phyloP scores from a whole-genome alignment of 2,329 filamentous ascomycete species.

The Ustulina deusta region DNA sequence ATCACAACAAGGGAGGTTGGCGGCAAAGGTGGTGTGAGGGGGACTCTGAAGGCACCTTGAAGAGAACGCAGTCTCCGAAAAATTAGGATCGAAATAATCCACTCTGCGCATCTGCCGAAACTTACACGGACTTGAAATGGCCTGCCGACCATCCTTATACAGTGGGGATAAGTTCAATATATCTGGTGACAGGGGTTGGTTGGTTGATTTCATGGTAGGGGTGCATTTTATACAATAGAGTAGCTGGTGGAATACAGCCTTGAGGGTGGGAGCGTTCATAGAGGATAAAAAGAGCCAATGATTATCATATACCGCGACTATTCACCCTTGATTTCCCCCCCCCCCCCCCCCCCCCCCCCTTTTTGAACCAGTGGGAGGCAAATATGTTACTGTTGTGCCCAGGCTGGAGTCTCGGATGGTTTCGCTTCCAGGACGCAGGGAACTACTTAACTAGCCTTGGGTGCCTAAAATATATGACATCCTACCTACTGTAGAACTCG shows the following conservation, averaged over 20 bases:
- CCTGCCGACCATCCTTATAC: slow-evolving; percentile 7
- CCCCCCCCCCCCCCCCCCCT: too few relatives aligned
- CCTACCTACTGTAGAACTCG: neutral
- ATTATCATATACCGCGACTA: slow-evolving; percentile 1
- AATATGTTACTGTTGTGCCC: too few relatives aligned
- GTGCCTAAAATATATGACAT: too few relatives aligned
- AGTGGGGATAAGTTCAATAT: slow-evolving; percentile 6
- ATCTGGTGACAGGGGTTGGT: slow-evolving; percentile 13
- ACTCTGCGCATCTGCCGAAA: neutral
- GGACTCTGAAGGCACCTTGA: slow-evolving; percentile 58
- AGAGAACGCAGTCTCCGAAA: neutral
- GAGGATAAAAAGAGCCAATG: slow-evolving; percentile 30
- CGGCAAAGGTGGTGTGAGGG: slow-evolving; percentile 84
- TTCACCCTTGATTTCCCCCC: too few relatives aligned
- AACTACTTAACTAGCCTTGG: too few relatives aligned
- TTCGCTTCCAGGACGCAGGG: too few relatives aligned
- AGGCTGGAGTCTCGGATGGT: too few relatives aligned
- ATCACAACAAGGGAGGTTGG: slow-evolving; percentile 88
- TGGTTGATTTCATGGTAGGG: slow-evolving; percentile 18
- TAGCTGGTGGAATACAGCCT: slow-evolving; percentile 8
- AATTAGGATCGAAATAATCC: neutral
- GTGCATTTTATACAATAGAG: slow-evolving; percentile 32
- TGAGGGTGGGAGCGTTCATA: slow-evolving; percentile 24
- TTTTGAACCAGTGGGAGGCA: too few relatives aligned
- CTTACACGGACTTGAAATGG: neutral